Evolutionary conservation across 2,329 filamentous ascomycete genomes (phyloP).

Genomic region (Cercospora janseana): DNA sequence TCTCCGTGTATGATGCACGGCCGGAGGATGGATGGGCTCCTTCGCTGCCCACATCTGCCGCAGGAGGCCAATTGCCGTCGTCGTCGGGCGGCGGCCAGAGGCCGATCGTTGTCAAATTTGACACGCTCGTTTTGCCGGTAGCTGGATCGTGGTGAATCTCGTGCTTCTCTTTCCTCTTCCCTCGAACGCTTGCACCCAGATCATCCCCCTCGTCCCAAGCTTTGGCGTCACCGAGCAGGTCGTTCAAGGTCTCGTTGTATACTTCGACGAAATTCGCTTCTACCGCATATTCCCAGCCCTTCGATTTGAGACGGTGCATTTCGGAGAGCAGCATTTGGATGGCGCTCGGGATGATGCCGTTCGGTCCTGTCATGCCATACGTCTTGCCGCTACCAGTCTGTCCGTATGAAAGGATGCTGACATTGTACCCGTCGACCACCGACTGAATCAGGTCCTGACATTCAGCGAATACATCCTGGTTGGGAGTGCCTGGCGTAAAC

Average conservation of each 20-base stretch:
- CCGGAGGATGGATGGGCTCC: conserved; percentile 12
- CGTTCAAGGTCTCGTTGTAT: conserved; percentile 96
- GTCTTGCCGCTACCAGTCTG: conserved; percentile 98
- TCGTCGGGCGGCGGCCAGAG: conserved; percentile 80
- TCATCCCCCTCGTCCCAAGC: conserved; percentile 54
- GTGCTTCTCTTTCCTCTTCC: conserved; percentile 67
- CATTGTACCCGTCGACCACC: conserved; percentile 94
- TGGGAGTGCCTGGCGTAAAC: conserved; percentile 73
- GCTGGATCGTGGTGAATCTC: conserved; percentile 84
- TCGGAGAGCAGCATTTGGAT: conserved; percentile 92
- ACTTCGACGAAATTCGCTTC: conserved; percentile 95
- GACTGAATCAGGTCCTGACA: conserved; percentile 96
- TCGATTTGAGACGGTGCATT: conserved; percentile 76
- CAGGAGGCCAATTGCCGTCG: conserved; percentile 34
- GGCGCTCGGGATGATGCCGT: conserved; percentile 93
- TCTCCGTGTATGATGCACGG: conserved; percentile 34
- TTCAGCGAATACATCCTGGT: conserved; percentile 87
- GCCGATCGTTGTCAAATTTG: conserved; percentile 72
- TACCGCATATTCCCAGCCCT: conserved; percentile 93
- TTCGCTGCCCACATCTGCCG: conserved; percentile 19
- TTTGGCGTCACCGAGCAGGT: conserved; percentile 72
- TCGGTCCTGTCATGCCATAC: conserved; percentile 84
- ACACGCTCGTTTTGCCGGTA: conserved; percentile 77
- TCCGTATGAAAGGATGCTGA: conserved; percentile 98
- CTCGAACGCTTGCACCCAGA: conserved; percentile 27